Percentiles rank a stretch among this genome's conserved stretches.
Evolutionary conservation across 2,329 filamentous ascomycete genomes (phyloP).

Genomic region (Neonectria punicea): DNA sequence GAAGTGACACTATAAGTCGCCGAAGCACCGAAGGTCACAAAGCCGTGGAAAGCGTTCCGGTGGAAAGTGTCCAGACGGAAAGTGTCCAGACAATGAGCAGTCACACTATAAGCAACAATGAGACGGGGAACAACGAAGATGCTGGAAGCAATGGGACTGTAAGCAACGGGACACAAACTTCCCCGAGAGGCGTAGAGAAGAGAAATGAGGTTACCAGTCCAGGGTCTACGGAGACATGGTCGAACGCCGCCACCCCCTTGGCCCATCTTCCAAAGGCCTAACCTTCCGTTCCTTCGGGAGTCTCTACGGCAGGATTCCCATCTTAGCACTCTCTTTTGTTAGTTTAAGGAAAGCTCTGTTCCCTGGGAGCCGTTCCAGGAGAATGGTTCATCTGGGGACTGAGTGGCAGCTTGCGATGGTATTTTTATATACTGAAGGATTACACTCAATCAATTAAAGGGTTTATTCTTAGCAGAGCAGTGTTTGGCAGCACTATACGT

Average conservation of each 20-base stretch:
- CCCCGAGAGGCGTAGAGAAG: neutral
- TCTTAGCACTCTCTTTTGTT: neutral
- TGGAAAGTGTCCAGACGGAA: neutral
- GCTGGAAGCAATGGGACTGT: neutral
- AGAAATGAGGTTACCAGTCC: neutral
- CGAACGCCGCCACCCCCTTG: neutral
- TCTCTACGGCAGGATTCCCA: neutral
- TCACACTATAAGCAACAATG: neutral
- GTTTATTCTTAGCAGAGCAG: neutral
- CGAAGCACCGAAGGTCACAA: neutral
- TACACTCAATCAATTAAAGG: neutral
- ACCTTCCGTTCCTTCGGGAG: neutral
- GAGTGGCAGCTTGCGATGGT: neutral
- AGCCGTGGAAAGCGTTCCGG: neutral
- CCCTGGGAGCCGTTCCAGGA: neutral
- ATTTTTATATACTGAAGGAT: neutral
- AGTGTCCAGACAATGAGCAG: neutral
- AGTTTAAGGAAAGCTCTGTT: neutral
- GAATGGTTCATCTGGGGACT: neutral
- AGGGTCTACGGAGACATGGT: neutral
- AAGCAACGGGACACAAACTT: neutral
- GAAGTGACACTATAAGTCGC: neutral
- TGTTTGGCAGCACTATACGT: neutral
- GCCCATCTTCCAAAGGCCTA: neutral
- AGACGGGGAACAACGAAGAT: neutral